These are phyloP conservation scores for Corrigiola litoralis DNA, from an alignment of 179 eudicot genomes.

Conservation along the genomic window DNA sequence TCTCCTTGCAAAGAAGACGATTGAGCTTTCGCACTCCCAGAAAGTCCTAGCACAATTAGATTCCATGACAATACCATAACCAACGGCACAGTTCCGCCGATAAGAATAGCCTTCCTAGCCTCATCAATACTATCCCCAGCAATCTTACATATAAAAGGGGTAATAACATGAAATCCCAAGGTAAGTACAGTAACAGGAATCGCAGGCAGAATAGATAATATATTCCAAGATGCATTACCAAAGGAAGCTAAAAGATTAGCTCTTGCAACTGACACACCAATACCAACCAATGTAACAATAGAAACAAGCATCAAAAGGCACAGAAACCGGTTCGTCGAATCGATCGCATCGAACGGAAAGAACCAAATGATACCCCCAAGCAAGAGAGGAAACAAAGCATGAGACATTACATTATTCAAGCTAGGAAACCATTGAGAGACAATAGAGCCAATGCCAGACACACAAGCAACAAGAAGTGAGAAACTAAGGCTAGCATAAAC, in stretches of 20 bases:
- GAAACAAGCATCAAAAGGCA: conserved; percentile 57
- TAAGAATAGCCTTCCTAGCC: conserved; percentile 50
- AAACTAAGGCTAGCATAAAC: conserved; percentile 65
- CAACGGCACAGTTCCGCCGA: conserved; percentile 62
- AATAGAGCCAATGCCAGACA: conserved; percentile 63
- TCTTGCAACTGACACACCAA: conserved; percentile 50
- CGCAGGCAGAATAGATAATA: conserved; percentile 53
- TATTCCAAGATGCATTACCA: conserved; percentile 45
- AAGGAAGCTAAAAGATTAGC: conserved; percentile 38
- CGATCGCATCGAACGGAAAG: conserved; percentile 46
- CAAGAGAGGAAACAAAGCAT: conserved; percentile 43
- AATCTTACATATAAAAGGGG: conserved; percentile 65
- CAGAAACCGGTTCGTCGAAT: conserved; percentile 50
- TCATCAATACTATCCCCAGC: conserved; percentile 47
- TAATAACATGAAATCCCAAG: conserved; percentile 73
- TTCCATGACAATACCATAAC: conserved; percentile 67
- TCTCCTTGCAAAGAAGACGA: conserved; percentile 25
- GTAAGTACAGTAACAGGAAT: conserved; percentile 69
- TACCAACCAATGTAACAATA: conserved; percentile 46
- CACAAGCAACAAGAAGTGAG: conserved; percentile 66
- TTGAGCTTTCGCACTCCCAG: conserved; percentile 28
- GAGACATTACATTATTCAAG: conserved; percentile 27
- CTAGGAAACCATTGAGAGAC: conserved; percentile 50
- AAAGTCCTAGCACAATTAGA: conserved; percentile 64
- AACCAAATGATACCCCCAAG: conserved; percentile 42